A percentile compares a stretch with the other conserved stretches of the same genome.
These are phyloP conservation scores for Digitaria exilis DNA, from an alignment of 202 grass and related monocot species.

Conservation along the genomic window DNA sequence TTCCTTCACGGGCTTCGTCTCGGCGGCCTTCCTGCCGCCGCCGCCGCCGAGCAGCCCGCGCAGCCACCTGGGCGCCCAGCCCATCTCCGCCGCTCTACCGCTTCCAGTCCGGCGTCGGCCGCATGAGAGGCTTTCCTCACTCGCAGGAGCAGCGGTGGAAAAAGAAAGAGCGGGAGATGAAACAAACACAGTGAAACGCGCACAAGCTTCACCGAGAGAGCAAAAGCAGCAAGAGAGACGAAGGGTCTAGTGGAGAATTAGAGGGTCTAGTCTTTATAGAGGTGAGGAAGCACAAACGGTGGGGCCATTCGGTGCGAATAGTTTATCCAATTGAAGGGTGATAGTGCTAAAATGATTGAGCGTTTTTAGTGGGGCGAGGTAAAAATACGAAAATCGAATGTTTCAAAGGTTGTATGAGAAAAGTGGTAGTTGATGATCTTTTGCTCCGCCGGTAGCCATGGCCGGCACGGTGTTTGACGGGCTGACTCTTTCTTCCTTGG, in stretches of 20 bases:
- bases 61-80: constrained; percentile 75
- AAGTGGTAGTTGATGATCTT: not conserved
- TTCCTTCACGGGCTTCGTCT: constrained; percentile 44
- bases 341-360: not conserved
- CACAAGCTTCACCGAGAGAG: constrained; percentile 22
- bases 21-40: constrained; percentile 55
- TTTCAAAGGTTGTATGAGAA: not conserved
- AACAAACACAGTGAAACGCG: constrained; percentile 43
- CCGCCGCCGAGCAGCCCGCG: constrained; percentile 68
- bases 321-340: not conserved
- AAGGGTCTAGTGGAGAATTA: no score
- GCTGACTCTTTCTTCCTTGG: not conserved
- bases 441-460: constrained; percentile 14
- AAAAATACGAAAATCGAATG: not conserved
- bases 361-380: not conserved
- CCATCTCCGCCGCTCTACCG: constrained; percentile 53
- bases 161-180: constrained; percentile 53
- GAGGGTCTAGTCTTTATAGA: constrained; percentile 55
- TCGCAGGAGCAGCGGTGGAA: not conserved
- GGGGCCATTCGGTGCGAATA: not conserved
- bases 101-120: not conserved
- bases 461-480: not conserved
- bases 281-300: constrained; percentile 10
- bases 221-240: not conserved
- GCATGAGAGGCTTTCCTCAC: constrained; percentile 41